These are phyloP conservation scores for Ustilago cynodontis DNA, from an alignment of 1,284 basidiomycete species.

Conservation along the genomic window DNA sequence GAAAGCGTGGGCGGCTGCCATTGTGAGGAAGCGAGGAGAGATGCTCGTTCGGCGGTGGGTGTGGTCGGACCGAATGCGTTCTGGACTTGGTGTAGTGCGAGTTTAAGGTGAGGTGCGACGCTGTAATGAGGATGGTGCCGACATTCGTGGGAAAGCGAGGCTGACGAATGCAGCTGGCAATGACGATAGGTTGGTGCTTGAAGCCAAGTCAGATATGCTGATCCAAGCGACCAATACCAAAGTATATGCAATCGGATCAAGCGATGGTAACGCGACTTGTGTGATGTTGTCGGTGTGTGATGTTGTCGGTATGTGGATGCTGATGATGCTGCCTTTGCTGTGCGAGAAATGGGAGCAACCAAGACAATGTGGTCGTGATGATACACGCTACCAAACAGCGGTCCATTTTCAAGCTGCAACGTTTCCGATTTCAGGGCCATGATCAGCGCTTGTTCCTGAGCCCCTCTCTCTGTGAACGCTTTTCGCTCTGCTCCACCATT, in stretches of 20 bases:
- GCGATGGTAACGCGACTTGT: no score
- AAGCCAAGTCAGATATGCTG: not conserved
- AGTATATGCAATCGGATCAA: not conserved
- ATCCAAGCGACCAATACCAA: no score
- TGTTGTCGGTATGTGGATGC: no score
- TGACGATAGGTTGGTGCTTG: not conserved
- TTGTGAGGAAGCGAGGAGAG: no score
- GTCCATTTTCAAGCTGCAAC: no score
- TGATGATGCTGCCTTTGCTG: not conserved
- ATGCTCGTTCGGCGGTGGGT: not conserved
- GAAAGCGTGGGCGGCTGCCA: constrained; percentile 39
- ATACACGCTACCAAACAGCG: no score
- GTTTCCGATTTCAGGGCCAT: no score
- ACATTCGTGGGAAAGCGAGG: constrained; percentile 27
- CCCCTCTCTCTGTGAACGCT: no score
- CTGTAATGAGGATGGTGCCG: constrained; percentile 29
- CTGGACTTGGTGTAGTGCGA: not conserved
- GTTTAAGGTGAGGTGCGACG: constrained; percentile 18
- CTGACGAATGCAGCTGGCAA: constrained; percentile 11
- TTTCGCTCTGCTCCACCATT: no score
- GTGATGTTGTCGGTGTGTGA: no score
- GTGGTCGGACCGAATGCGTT: not conserved
- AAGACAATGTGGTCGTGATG: not conserved
- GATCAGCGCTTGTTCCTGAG: no score
- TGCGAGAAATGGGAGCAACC: not conserved